Conservation (phyloP, 2,329 filamentous ascomycete genomes). For the Monilinia vaccinii-corymbosi region DNA sequence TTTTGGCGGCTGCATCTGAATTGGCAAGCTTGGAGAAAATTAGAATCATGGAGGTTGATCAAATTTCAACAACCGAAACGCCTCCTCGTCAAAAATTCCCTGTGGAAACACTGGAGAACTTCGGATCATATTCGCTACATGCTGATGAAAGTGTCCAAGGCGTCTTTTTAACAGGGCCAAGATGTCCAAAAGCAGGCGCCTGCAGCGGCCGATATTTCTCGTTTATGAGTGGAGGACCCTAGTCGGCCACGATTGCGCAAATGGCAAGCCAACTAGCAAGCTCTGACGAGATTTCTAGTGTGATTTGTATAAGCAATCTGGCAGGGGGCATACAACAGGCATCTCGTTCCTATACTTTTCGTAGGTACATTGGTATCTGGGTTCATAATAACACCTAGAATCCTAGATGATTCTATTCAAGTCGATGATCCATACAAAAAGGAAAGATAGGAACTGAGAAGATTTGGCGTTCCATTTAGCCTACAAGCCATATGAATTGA, state of each 20-base stretch:
- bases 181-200: conserved; percentile 9
- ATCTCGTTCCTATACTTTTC: conserved; percentile 1
- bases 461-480: neutral
- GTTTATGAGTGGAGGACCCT: neutral
- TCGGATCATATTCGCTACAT: conserved; percentile 6
- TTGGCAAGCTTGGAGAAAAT: neutral
- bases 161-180: neutral
- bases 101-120: conserved; percentile 8
- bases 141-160: conserved; percentile 4
- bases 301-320: neutral
- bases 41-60: neutral
- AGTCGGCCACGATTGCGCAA: conserved; percentile 8
- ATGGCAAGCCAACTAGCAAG: conserved; percentile 2
- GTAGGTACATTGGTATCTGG: neutral
- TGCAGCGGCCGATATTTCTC: conserved; percentile 10
- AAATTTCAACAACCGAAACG: conserved; percentile 1
- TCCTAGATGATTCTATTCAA: neutral
- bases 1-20: neutral
- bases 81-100: neutral
- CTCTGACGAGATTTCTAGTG: neutral
- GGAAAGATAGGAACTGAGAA: neutral
- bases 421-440: neutral
- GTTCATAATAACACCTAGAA: neutral
- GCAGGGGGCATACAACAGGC: neutral
- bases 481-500: neutral